These are phyloP conservation scores for Tylopilus subfusipes DNA, from an alignment of 768 basidiomycete genomes.

Conservation along the genomic window DNA sequence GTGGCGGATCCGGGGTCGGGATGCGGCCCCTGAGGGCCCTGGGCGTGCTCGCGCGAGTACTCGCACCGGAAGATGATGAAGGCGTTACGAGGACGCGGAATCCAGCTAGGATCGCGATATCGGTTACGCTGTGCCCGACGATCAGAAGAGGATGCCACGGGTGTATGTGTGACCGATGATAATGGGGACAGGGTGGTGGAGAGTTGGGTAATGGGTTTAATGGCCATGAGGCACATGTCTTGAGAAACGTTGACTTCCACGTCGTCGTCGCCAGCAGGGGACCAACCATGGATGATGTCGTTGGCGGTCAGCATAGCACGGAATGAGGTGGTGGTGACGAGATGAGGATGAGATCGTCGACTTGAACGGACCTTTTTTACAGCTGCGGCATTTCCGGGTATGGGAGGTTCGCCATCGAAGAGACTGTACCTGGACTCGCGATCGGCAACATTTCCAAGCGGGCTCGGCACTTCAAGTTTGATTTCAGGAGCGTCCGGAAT, in stretches of 20 bases:
- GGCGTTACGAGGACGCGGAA: constrained; percentile 65
- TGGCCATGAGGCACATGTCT: constrained; percentile 8
- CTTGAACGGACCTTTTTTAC: too few species aligned
- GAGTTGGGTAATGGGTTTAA: constrained; percentile 2
- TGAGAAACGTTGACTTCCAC: constrained; percentile 27
- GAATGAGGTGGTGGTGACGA: neutral
- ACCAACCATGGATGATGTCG: constrained; percentile 25
- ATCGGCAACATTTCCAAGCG: neutral
- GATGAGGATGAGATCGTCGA: constrained; percentile 1
- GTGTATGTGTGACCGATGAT: neutral
- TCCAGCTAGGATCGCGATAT: constrained; percentile 50
- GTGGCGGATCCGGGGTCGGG: constrained; percentile 21
- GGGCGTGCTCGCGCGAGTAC: constrained; percentile 48
- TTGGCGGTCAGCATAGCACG: constrained; percentile 10
- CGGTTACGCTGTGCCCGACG: constrained; percentile 39
- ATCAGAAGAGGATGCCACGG: constrained; percentile 36
- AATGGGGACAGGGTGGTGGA: neutral
- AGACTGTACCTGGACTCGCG: constrained; percentile 1
- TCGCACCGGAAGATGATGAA: constrained; percentile 75
- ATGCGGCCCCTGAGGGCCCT: constrained; percentile 33
- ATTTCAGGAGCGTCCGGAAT: neutral
- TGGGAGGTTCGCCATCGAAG: constrained; percentile 12
- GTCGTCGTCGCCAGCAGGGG: constrained; percentile 27
- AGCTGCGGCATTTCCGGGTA: neutral
- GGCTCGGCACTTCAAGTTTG: too few species aligned